These are phyloP conservation scores for Trametopsis cervina DNA, from an alignment of 768 basidiomycete genomes.

Conservation along the genomic window DNA sequence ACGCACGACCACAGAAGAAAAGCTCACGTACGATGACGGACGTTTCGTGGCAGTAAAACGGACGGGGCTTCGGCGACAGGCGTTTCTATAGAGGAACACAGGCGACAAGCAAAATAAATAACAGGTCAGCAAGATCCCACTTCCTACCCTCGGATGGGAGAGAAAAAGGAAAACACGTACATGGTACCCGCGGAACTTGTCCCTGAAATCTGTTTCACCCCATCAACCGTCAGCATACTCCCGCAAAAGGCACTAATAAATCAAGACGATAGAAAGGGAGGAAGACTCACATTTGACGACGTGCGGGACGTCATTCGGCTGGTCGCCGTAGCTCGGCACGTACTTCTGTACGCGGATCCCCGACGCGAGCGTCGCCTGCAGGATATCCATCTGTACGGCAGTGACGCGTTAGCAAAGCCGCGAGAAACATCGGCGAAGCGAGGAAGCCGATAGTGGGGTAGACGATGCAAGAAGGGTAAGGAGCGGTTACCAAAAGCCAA, in stretches of 20 bases:
- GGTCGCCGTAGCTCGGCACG: constrained; percentile 55
- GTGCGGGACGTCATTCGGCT: constrained; percentile 48
- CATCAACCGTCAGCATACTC: no score
- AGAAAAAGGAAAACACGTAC: constrained; percentile 27
- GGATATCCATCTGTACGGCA: constrained; percentile 44
- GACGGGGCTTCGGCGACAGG: constrained; percentile 46
- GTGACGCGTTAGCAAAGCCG: background rate
- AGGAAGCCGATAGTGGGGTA: background rate
- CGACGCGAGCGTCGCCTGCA: constrained; percentile 45
- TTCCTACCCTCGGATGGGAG: background rate
- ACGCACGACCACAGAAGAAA: background rate
- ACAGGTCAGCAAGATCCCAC: background rate
- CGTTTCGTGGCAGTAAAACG: constrained; percentile 65
- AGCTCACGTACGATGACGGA: constrained; percentile 53
- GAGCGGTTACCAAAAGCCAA: no score
- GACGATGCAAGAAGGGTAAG: no score
- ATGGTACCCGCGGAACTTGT: constrained; percentile 60
- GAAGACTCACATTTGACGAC: constrained; percentile 54
- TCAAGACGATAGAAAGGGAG: background rate
- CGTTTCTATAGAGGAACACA: constrained; percentile 34
- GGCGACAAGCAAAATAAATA: constrained; percentile 5
- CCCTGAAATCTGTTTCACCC: constrained; percentile 64
- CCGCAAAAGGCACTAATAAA: background rate
- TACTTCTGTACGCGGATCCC: constrained; percentile 51
- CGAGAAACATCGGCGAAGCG: constrained; percentile 8